Conservation (phyloP, 129 eudicot species). For the Mikania micrantha region DNA sequence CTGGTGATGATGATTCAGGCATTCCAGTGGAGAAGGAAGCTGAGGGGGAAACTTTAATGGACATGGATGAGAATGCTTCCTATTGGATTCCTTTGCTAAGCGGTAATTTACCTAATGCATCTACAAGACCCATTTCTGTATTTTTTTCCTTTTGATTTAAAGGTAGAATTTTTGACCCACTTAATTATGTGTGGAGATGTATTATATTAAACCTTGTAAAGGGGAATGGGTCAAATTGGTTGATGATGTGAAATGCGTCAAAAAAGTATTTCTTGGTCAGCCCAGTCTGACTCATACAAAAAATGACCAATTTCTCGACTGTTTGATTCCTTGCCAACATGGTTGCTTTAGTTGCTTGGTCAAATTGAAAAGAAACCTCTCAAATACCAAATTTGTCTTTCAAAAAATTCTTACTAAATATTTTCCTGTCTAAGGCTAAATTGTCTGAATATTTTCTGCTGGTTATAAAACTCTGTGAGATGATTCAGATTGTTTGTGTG, state of each 20-base stretch:
- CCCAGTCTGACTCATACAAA: neutral
- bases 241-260: neutral
- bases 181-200: neutral
- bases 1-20: conserved; percentile 39
- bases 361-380: conserved; percentile 8
- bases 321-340: neutral
- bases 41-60: conserved; percentile 40
- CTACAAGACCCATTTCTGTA: neutral
- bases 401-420: neutral
- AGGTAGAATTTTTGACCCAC: neutral
- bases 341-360: neutral
- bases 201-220: too few species aligned
- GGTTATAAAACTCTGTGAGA: neutral
- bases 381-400: neutral
- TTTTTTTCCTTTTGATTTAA: neutral
- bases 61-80: conserved; percentile 55
- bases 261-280: neutral
- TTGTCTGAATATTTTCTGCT: neutral
- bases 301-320: neutral
- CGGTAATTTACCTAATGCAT: conserved; percentile 46
- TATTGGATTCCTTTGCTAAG: conserved; percentile 90
- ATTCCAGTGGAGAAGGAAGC: conserved; percentile 20
- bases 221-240: neutral
- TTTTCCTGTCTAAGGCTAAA: neutral
- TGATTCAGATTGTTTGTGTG: neutral